A percentile compares a stretch with the other conserved stretches of the same genome.
Conservation (phyloP, 139 green algal genomes). For the Chlamydomonas sphaeroides region DNA sequence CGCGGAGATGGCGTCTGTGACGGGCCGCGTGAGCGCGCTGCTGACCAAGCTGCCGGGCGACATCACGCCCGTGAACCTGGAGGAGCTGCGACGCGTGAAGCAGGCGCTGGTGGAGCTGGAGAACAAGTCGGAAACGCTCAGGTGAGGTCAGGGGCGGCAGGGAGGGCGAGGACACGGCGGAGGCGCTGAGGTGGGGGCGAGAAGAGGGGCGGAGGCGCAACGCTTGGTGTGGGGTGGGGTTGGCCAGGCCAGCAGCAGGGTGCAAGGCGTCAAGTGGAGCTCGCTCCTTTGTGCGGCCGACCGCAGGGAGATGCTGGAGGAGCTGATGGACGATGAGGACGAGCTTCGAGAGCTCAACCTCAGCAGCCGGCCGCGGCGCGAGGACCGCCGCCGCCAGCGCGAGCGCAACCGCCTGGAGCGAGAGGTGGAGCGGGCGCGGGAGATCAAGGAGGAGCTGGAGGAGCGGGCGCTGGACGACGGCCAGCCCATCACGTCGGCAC, state of each 20-base stretch:
- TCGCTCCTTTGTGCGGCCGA: too few relatives aligned
- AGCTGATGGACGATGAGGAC: conserved; percentile 96
- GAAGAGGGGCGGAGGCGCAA: too few relatives aligned
- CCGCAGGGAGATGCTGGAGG: conserved; percentile 83
- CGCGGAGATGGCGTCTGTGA: conserved; percentile 78
- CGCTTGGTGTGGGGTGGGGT: too few relatives aligned
- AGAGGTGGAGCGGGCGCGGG: conserved; percentile 70
- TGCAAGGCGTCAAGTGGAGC: background rate
- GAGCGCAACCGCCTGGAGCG: conserved; percentile 87
- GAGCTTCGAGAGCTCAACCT: conserved; percentile 92
- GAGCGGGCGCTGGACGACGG: conserved; percentile 46
- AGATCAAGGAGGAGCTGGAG: conserved; percentile 58
- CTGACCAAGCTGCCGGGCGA: conserved; percentile 85
- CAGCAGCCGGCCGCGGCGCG: conserved; percentile 74
- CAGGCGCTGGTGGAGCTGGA: conserved; percentile 90
- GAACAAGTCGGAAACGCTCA: conserved; percentile 77
- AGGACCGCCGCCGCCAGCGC: conserved; percentile 80
- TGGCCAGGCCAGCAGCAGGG: too few relatives aligned
- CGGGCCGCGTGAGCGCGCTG: conserved; percentile 69
- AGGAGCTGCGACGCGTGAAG: conserved; percentile 93
- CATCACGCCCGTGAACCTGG: conserved; percentile 92
- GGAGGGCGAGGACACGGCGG: too few relatives aligned
- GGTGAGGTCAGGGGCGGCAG: conserved; percentile 11
- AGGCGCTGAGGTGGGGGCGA: too few relatives aligned
- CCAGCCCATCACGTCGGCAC: conserved; percentile 26